Evolutionary conservation across 495 filamentous ascomycete species (phyloP).

Genomic region (Bombardia bombarda): DNA sequence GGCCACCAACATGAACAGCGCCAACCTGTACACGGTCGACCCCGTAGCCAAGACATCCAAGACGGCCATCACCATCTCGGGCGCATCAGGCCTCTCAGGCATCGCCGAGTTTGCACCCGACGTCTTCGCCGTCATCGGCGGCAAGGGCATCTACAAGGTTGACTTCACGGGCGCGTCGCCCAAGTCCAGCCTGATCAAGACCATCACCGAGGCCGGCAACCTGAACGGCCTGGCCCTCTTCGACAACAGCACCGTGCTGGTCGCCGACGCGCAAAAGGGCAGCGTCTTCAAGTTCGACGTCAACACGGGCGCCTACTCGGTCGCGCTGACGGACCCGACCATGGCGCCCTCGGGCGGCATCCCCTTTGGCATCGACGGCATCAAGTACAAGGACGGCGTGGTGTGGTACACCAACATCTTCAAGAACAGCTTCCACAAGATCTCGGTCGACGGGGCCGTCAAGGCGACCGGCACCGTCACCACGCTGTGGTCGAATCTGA

Average conservation of each 20-base stretch:
- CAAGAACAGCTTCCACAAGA: conserved; percentile 33
- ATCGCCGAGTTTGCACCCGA: conserved; percentile 35
- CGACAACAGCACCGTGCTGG: conserved; percentile 29
- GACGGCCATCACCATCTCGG: conserved; percentile 23
- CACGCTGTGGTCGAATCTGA: conserved; percentile 32
- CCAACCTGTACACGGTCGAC: conserved; percentile 26
- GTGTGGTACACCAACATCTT: conserved; percentile 41
- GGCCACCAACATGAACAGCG: conserved; percentile 29
- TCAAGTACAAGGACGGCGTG: conserved; percentile 24
- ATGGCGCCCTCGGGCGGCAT: conserved; percentile 29
- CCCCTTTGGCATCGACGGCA: conserved; percentile 30
- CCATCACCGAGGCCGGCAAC: conserved; percentile 30
- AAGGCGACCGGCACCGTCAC: conserved; percentile 23
- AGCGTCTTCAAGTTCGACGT: conserved; percentile 33
- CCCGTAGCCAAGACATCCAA: conserved; percentile 23
- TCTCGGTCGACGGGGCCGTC: conserved; percentile 30
- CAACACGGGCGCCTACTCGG: conserved; percentile 24
- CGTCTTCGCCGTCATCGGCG: conserved; percentile 33
- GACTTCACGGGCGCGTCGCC: conserved; percentile 26
- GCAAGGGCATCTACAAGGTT: conserved; percentile 32
- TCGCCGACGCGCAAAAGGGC: conserved; percentile 34
- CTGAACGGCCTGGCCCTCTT: conserved; percentile 33
- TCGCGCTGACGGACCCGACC: conserved; percentile 28
- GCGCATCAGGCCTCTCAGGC: conserved; percentile 28
- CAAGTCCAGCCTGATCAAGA: conserved; percentile 25